phyloP scores from a whole-genome alignment of 164 flowering plant genomes.

The Sextonia rubra region DNA sequence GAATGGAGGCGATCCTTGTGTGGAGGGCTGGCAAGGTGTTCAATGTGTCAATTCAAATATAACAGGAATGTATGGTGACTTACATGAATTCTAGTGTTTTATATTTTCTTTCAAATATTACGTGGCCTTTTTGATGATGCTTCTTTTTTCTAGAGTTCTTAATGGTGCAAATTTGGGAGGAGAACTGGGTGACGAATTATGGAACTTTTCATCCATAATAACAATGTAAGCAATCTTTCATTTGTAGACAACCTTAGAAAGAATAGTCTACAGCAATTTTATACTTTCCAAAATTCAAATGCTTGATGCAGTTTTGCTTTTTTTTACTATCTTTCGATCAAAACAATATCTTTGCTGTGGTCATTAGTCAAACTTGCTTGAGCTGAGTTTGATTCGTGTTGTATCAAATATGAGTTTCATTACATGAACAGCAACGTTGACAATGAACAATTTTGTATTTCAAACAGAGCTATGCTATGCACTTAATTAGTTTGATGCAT shows the following conservation, averaged over 20 bases:
- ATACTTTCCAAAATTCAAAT: neutral
- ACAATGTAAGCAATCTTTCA: slow-evolving; percentile 47
- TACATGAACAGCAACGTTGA: neutral
- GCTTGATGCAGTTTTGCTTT: too few species aligned
- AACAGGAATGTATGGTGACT: slow-evolving; percentile 48
- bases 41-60: slow-evolving; percentile 52
- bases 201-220: slow-evolving; percentile 57
- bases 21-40: slow-evolving; percentile 78
- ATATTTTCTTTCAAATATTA: neutral
- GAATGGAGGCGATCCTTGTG: slow-evolving; percentile 83
- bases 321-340: too few species aligned
- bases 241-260: neutral
- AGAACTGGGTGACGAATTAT: slow-evolving; percentile 57
- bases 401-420: neutral
- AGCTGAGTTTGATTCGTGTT: neutral
- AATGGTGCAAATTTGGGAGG: slow-evolving; percentile 84
- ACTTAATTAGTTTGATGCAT: neutral
- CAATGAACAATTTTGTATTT: neutral
- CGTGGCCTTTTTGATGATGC: neutral
- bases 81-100: neutral
- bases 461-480: neutral
- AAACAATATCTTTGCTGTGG: too few species aligned
- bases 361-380: too few species aligned
- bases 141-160: slow-evolving; percentile 37
- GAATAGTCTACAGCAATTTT: neutral